phyloP scores from a whole-genome alignment of 495 filamentous ascomycete species.

The Sporormia fimetaria region DNA sequence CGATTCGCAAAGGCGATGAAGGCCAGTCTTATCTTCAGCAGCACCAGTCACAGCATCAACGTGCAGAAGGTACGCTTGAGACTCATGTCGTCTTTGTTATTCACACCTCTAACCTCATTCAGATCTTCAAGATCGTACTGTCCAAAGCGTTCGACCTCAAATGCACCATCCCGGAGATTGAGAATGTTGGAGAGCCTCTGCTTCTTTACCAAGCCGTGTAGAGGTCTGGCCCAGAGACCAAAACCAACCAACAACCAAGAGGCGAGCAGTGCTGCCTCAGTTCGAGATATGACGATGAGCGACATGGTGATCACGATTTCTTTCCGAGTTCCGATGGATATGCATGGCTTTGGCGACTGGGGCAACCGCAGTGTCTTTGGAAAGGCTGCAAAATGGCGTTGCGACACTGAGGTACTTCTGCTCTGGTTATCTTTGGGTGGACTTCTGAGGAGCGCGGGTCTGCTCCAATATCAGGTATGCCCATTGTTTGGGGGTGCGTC shows the following conservation, averaged over 20 bases:
- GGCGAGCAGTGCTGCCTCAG: background rate
- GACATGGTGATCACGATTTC: constrained; percentile 15
- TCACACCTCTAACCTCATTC: background rate
- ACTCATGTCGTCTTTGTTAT: background rate
- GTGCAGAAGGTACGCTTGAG: constrained; percentile 77
- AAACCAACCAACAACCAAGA: background rate
- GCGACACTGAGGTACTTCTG: no score
- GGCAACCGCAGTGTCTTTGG: constrained; percentile 7
- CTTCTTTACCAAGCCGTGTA: constrained; percentile 55
- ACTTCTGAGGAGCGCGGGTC: no score
- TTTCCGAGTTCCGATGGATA: constrained; percentile 4
- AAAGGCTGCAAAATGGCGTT: constrained; percentile 3
- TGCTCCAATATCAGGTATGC: no score
- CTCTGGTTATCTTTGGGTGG: no score
- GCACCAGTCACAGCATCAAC: constrained; percentile 97
- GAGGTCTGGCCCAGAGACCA: background rate
- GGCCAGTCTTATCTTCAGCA: constrained; percentile 92
- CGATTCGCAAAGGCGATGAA: constrained; percentile 98
- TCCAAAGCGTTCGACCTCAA: constrained; percentile 98
- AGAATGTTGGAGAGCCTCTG: constrained; percentile 92
- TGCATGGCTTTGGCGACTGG: constrained; percentile 23
- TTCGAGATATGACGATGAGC: constrained; percentile 7
- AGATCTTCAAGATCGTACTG: constrained; percentile 99
- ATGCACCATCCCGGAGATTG: constrained; percentile 97
- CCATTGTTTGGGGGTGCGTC: no score